phyloP scores from a whole-genome alignment of 441 rosid species.

The Erodium chrysanthum region DNA sequence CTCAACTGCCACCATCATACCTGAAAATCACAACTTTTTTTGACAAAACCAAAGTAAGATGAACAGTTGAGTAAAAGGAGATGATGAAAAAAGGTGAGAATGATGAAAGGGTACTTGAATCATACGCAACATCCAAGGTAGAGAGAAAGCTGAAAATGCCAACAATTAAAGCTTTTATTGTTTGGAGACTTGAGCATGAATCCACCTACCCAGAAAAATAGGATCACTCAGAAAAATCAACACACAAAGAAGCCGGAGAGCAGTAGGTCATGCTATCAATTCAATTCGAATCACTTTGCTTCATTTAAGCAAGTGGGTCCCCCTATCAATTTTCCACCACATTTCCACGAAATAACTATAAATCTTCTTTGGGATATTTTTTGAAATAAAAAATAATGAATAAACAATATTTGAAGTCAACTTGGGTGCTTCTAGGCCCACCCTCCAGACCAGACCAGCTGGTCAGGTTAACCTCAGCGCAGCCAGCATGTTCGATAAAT shows the following conservation, averaged over 20 bases:
- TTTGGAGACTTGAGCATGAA: background rate
- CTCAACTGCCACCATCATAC: background rate
- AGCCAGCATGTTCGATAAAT: too few relatives aligned
- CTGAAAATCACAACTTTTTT: background rate
- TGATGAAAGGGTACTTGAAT: slow-evolving; percentile 11
- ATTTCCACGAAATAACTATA: background rate
- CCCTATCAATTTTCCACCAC: background rate
- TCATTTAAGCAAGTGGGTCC: background rate
- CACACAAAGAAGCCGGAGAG: background rate
- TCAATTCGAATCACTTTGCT: background rate
- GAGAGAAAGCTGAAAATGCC: background rate
- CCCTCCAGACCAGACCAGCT: too few relatives aligned
- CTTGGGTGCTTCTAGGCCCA: too few relatives aligned
- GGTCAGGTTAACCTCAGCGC: too few relatives aligned
- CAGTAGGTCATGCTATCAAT: slow-evolving; percentile 1
- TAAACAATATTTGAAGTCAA: too few relatives aligned
- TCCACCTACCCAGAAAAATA: background rate
- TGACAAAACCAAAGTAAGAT: slow-evolving; percentile 12
- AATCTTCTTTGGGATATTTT: background rate
- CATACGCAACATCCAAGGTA: slow-evolving; percentile 8
- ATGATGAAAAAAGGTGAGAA: background rate
- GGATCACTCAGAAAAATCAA: background rate
- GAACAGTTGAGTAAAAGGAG: background rate
- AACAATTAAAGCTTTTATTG: slow-evolving; percentile 9
- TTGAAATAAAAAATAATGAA: background rate